Conservation (phyloP, 177 flowering plant genomes). For the Vitis hybrid region DNA sequence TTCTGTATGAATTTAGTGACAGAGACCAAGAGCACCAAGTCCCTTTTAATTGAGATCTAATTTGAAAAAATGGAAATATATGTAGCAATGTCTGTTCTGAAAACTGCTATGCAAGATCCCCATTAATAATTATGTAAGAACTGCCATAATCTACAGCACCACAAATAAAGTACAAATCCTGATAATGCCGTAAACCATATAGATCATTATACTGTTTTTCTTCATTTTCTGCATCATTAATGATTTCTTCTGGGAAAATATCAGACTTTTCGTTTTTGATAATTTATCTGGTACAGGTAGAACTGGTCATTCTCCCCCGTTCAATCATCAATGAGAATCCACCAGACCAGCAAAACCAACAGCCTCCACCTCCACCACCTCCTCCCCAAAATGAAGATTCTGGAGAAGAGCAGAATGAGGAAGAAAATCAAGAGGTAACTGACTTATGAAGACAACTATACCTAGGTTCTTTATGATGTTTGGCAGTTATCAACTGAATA, state of each 20-base stretch:
- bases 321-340: conserved; percentile 77
- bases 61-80: too few relatives aligned
- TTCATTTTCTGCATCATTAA: background rate
- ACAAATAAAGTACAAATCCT: too few relatives aligned
- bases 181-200: background rate
- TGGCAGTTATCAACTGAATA: conserved; percentile 3
- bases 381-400: conserved; percentile 86
- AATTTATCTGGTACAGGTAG: conserved; percentile 55
- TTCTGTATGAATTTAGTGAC: too few relatives aligned
- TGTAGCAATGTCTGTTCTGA: too few relatives aligned
- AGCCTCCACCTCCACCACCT: conserved; percentile 97
- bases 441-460: too few relatives aligned
- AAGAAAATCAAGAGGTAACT: conserved; percentile 76
- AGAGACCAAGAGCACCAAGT: too few relatives aligned
- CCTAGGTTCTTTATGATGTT: background rate
- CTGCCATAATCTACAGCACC: too few relatives aligned
- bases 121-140: too few relatives aligned
- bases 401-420: conserved; percentile 73
- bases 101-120: too few relatives aligned
- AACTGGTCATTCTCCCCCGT: conserved; percentile 94
- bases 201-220: background rate
- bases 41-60: too few relatives aligned
- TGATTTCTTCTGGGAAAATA: background rate
- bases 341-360: conserved; percentile 87
- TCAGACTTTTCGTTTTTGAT: background rate